Conservation (phyloP, 2,329 filamentous ascomycete genomes). For the Zarea fungicola region DNA sequence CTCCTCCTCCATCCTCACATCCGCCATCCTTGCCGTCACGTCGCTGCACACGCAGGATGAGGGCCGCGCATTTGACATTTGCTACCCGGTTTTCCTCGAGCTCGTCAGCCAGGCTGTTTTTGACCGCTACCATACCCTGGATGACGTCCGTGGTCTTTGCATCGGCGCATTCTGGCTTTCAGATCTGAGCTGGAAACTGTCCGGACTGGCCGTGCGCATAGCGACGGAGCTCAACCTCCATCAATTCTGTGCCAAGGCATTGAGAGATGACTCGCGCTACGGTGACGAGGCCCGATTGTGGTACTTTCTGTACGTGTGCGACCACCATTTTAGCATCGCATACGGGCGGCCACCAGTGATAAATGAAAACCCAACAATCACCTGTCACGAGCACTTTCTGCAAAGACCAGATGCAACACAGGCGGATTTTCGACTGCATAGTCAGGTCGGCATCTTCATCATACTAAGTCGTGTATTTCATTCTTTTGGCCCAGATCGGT, state of each 20-base stretch:
- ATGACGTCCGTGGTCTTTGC: conserved; percentile 55
- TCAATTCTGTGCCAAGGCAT: conserved; percentile 45
- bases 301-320: conserved; percentile 60
- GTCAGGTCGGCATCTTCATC: conserved; percentile 55
- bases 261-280: conserved; percentile 38
- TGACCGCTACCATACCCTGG: conserved; percentile 45
- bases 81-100: conserved; percentile 53
- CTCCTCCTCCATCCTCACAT: conserved; percentile 26
- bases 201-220: conserved; percentile 52
- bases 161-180: conserved; percentile 61
- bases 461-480: conserved; percentile 55
- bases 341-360: conserved; percentile 56
- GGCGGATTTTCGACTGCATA: conserved; percentile 50
- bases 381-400: conserved; percentile 52
- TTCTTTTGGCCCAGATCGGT: conserved; percentile 51
- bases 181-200: conserved; percentile 51
- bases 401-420: conserved; percentile 44
- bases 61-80: conserved; percentile 47
- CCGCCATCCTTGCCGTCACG: conserved; percentile 29
- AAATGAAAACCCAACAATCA: conserved; percentile 50
- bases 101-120: conserved; percentile 55
- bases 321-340: conserved; percentile 61
- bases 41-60: conserved; percentile 25
- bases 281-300: conserved; percentile 54
- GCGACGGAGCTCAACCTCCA: conserved; percentile 54